phyloP scores from a whole-genome alignment of 768 basidiomycete species.

The Auricularia auricula-judae region DNA sequence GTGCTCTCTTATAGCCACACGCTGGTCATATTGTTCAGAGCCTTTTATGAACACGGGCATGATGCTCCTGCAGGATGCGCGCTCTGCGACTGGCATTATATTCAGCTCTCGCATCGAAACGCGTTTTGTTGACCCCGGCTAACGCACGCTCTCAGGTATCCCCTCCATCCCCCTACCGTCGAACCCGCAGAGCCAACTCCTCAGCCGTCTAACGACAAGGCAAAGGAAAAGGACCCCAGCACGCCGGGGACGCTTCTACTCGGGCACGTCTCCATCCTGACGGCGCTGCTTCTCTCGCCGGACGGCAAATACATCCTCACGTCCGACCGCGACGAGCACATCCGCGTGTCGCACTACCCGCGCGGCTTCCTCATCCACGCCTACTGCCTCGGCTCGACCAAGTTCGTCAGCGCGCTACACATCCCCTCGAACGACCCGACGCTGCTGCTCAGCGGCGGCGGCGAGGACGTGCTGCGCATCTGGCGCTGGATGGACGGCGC shows the following conservation, averaged over 20 bases:
- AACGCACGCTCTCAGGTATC: slow-evolving; percentile 36
- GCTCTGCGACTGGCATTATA: neutral
- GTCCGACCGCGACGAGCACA: slow-evolving; percentile 91
- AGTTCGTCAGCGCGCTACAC: slow-evolving; percentile 77
- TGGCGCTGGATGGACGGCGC: slow-evolving; percentile 72
- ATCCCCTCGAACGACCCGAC: slow-evolving; percentile 38
- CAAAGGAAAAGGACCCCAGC: slow-evolving; percentile 39
- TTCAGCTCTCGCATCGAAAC: neutral
- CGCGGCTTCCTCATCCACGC: slow-evolving; percentile 76
- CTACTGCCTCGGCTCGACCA: slow-evolving; percentile 65
- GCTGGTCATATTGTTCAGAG: too few species aligned
- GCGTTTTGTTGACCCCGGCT: neutral
- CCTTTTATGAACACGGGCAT: neutral
- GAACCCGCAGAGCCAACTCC: slow-evolving; percentile 14
- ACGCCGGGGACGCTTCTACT: slow-evolving; percentile 55
- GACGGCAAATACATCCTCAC: slow-evolving; percentile 74
- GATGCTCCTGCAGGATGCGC: neutral
- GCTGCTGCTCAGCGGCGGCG: slow-evolving; percentile 75
- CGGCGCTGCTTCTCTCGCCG: slow-evolving; percentile 49
- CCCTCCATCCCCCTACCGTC: slow-evolving; percentile 29
- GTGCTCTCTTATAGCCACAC: too few species aligned
- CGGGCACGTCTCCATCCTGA: slow-evolving; percentile 84
- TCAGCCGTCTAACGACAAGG: slow-evolving; percentile 11
- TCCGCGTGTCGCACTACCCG: slow-evolving; percentile 85
- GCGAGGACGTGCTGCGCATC: slow-evolving; percentile 62